Base-by-base conservation (phyloP, 106 monocot species). In the Alisma plantagoaquatica region DNA sequence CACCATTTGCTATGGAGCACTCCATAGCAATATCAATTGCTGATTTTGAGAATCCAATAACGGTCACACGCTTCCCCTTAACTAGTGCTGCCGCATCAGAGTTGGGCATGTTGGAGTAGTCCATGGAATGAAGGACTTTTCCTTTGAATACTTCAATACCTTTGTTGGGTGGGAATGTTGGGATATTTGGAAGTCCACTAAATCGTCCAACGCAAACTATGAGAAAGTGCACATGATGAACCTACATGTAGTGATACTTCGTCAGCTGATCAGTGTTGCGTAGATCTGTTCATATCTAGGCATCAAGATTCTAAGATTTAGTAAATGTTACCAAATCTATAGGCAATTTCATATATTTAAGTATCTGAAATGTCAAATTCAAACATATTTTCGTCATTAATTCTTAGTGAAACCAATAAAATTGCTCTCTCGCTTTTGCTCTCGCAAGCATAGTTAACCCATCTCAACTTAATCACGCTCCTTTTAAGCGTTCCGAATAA, bases 61-160 rank as follows among this genome's bases (percentile, higher is more conserved):
- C 32, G 2, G 41, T 33, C n/a, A 53, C 52, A 4, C 38, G 33
- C 41, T 51, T 63, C 24, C 26, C 41, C 31, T 23, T 51, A 8
- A 53, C 26, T 21, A 63, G 38, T 8, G 51, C 41, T 3, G 41
- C 41, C 8, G 52, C 38, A 27, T 21, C 21, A 4, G 32, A 10
- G 38, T 26, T 26, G 27, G 27, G 38, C 63, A 63, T 52, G 52
- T 63, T 63, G 51, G 41, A 51, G 18, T 52, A 42, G 9, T 63
- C 51, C 63, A 51, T 52, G 51, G 63, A 38, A 23, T 43, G 51
- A 28, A 63, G 4, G 41, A 63, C 63, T 27, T 63, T 53, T 17
- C 63, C 63, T 23, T 43, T 25, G 41, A 62, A 62, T 0, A 62
- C 46, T 33, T 49, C 49, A 0, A 46, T 43, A 4, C 62, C 62